Evolutionary conservation across 73 alveolate genomes (phyloP).

Genomic region (Halteria grandinella): DNA sequence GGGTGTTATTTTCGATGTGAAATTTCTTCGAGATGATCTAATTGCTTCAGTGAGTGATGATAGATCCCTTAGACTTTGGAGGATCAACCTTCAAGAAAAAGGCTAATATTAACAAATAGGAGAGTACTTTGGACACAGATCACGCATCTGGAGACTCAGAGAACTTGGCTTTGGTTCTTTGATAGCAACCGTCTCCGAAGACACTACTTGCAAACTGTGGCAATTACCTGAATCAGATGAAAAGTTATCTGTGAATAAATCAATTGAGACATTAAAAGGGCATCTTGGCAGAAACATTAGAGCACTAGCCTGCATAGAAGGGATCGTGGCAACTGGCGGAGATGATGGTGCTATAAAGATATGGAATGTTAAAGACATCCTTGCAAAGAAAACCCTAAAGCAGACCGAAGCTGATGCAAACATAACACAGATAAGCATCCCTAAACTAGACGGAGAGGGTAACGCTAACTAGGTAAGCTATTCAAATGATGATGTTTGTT

Average conservation of each 20-base stretch:
- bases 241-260: background rate
- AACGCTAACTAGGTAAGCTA: no score
- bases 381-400: background rate
- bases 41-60: constrained; percentile 59
- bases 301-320: constrained; percentile 33
- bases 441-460: no score
- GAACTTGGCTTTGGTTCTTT: background rate
- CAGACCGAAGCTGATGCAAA: background rate
- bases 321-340: constrained; percentile 62
- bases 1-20: constrained; percentile 53
- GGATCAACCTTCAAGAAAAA: background rate
- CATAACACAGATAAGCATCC: no score
- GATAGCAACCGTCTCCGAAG: constrained; percentile 53
- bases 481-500: no score
- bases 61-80: constrained; percentile 55
- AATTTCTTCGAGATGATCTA: background rate
- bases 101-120: background rate
- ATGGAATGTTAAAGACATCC: constrained; percentile 47
- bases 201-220: constrained; percentile 54
- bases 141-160: constrained; percentile 39
- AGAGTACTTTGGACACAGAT: constrained; percentile 44
- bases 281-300: constrained; percentile 53
- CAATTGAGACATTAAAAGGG: constrained; percentile 48
- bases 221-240: background rate
- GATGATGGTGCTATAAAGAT: constrained; percentile 62